These are phyloP conservation scores for Agrocybe praecox DNA, from an alignment of 768 basidiomycete genomes.

Conservation along the genomic window DNA sequence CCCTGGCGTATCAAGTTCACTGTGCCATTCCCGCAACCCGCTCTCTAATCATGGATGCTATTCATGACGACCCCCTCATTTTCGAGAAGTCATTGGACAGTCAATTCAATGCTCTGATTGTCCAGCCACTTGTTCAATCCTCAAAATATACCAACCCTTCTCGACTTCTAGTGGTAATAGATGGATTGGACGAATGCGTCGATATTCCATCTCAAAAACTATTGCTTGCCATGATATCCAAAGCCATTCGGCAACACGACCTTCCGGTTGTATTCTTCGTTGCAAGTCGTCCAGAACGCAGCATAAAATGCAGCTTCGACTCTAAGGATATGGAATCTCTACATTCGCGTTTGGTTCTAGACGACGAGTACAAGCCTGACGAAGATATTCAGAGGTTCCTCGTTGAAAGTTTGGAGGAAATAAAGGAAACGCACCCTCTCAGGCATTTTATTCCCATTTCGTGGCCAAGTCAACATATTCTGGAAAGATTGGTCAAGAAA, in stretches of 20 bases:
- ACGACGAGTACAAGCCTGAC: no score
- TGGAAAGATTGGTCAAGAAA: constrained; percentile 11
- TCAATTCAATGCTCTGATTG: no score
- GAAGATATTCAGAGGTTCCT: no score
- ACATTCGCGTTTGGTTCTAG: background rate
- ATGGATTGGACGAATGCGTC: background rate
- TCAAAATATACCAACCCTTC: no score
- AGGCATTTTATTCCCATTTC: background rate
- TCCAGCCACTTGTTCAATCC: no score
- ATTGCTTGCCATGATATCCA: background rate
- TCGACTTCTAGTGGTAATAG: no score
- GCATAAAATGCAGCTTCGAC: constrained; percentile 8
- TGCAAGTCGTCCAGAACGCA: constrained; percentile 11
- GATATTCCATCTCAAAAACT: background rate
- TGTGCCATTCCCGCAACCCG: background rate
- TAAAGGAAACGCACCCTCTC: no score
- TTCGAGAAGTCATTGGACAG: background rate
- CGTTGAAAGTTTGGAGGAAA: no score
- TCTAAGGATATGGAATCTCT: background rate
- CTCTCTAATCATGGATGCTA: constrained; percentile 1
- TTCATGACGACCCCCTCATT: background rate
- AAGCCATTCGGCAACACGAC: background rate
- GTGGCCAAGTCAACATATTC: constrained; percentile 19
- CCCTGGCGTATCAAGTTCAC: constrained; percentile 31
- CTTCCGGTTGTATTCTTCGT: constrained; percentile 7